These are phyloP conservation scores for Fusarium cicatricum DNA, from an alignment of 2,329 filamentous ascomycete species.

Conservation along the genomic window DNA sequence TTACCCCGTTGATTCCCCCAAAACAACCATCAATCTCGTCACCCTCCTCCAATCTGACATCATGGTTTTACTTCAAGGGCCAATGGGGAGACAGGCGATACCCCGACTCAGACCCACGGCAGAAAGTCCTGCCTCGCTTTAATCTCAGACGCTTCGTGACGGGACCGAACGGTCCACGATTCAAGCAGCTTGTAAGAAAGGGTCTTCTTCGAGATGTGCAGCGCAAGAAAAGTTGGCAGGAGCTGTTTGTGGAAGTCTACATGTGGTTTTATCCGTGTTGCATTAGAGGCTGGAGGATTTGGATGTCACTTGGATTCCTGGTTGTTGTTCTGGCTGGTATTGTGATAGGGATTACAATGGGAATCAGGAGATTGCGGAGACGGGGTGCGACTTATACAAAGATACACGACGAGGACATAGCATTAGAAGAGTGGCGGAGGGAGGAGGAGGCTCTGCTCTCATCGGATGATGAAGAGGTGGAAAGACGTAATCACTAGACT, in stretches of 20 bases:
- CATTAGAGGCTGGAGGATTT: conserved; percentile 46
- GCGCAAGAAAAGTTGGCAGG: conserved; percentile 37
- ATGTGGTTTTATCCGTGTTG: conserved; percentile 48
- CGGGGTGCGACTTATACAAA: conserved; percentile 28
- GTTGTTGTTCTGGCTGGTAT: conserved; percentile 11
- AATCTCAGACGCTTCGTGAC: conserved; percentile 45
- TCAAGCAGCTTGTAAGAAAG: conserved; percentile 47
- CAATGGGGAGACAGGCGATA: conserved; percentile 47
- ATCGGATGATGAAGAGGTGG: conserved; percentile 25
- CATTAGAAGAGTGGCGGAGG: conserved; percentile 48
- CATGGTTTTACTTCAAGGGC: conserved; percentile 47
- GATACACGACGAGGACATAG: conserved; percentile 37
- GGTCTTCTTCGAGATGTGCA: conserved; percentile 42
- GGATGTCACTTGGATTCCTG: conserved; percentile 37
- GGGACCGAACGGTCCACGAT: conserved; percentile 45
- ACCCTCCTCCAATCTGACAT: conserved; percentile 41
- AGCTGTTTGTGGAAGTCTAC: conserved; percentile 40
- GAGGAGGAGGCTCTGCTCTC: conserved; percentile 33
- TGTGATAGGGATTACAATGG: conserved; percentile 17
- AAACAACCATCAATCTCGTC: conserved; percentile 5
- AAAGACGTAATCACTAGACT: background rate
- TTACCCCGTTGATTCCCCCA: conserved; percentile 34
- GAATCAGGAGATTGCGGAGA: conserved; percentile 16
- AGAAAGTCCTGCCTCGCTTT: conserved; percentile 43
- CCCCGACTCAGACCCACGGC: conserved; percentile 44